Percentiles rank a stretch among this genome's conserved stretches.
These are phyloP conservation scores for Colletotrichum sp. DNA, from an alignment of 2,329 filamentous ascomycete genomes.

Conservation along the genomic window DNA sequence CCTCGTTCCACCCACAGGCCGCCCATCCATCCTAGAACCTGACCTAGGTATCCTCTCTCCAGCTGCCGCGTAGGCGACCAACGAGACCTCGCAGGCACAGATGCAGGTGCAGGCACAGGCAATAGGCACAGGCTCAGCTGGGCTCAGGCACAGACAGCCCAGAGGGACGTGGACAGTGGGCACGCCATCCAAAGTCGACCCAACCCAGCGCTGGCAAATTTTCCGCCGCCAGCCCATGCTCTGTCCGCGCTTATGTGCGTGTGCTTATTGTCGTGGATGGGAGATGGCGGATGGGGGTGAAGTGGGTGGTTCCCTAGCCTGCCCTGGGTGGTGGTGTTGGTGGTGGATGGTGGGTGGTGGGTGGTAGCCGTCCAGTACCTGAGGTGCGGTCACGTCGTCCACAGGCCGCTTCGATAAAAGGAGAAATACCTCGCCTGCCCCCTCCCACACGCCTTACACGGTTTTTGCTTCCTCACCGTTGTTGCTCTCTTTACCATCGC, in stretches of 20 bases:
- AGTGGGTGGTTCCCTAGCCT: background rate
- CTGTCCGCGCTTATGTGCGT: background rate
- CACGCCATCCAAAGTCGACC: conserved; percentile 2
- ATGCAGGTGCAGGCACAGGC: background rate
- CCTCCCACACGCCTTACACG: background rate
- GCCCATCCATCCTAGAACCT: background rate
- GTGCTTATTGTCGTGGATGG: background rate
- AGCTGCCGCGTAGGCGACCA: conserved; percentile 3
- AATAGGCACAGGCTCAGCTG: background rate
- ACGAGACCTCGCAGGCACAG: background rate
- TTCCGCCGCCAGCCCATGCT: conserved; percentile 7
- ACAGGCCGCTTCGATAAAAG: conserved; percentile 4
- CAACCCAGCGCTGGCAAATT: conserved; percentile 9
- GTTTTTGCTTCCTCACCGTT: background rate
- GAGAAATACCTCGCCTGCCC: conserved; percentile 21
- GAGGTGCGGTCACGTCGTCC: background rate
- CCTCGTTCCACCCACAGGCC: background rate
- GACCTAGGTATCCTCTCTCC: background rate
- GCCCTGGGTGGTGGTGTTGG: background rate
- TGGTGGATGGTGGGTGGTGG: background rate
- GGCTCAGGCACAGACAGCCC: background rate
- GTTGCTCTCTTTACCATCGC: conserved; percentile 5
- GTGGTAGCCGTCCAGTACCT: background rate
- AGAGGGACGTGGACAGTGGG: background rate
- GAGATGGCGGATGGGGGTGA: background rate